Evolutionary conservation across 495 filamentous ascomycete species (phyloP).

Genomic region (Penicillium salamii): DNA sequence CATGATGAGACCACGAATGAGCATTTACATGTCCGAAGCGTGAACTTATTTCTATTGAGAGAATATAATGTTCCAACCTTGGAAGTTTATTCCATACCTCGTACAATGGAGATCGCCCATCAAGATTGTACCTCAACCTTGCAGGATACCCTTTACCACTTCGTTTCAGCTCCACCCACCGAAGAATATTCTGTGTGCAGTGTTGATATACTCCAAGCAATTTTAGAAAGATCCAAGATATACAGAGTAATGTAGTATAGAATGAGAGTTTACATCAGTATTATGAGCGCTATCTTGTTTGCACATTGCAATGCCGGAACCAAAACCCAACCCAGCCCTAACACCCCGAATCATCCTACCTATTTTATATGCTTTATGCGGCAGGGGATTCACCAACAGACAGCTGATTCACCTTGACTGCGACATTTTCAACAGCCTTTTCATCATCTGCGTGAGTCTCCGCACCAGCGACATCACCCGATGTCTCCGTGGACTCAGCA

Average conservation of each 20-base stretch:
- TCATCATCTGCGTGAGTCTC: conserved; percentile 6
- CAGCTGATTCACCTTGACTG: conserved; percentile 17
- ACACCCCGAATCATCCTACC: not conserved
- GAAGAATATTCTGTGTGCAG: too few relatives aligned
- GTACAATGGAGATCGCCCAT: too few relatives aligned
- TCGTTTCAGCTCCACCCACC: too few relatives aligned
- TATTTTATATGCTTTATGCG: conserved; percentile 17
- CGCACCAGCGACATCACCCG: not conserved
- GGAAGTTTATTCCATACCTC: too few relatives aligned
- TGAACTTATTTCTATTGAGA: too few relatives aligned
- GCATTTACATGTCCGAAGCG: too few relatives aligned
- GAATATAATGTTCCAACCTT: too few relatives aligned
- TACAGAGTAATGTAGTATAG: too few relatives aligned
- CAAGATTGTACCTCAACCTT: too few relatives aligned
- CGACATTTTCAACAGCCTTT: conserved; percentile 14
- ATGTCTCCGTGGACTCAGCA: not conserved
- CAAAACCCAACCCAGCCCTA: not conserved
- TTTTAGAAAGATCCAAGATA: too few relatives aligned
- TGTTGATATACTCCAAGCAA: too few relatives aligned
- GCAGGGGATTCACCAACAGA: conserved; percentile 10
- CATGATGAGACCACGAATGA: conserved; percentile 10
- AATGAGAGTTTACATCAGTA: conserved; percentile 4
- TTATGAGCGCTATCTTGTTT: not conserved
- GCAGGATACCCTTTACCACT: too few relatives aligned
- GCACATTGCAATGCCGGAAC: not conserved